Evolutionary conservation across 768 basidiomycete genomes (phyloP).

Genomic region (Boletus rufocinnamomeus): DNA sequence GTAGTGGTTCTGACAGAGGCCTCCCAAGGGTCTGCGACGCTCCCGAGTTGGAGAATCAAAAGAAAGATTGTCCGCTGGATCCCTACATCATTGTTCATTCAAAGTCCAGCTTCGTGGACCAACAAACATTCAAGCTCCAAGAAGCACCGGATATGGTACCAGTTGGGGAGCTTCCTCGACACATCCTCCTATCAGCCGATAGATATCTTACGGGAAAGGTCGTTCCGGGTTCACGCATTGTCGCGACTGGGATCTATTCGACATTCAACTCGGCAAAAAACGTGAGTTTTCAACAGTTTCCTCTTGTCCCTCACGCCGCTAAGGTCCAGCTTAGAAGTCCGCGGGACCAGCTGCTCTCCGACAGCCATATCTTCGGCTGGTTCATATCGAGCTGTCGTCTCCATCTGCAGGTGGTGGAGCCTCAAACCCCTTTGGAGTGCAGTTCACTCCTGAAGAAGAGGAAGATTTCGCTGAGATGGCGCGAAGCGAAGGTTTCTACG

Average conservation of each 20-base stretch:
- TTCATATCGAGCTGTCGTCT: constrained; percentile 89
- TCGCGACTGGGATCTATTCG: constrained; percentile 95
- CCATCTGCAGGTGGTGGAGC: constrained; percentile 70
- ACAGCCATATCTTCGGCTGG: constrained; percentile 90
- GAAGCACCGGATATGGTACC: constrained; percentile 99
- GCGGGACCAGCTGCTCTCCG: constrained; percentile 88
- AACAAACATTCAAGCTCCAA: constrained; percentile 95
- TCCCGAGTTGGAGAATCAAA: constrained; percentile 73
- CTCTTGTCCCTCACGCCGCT: background rate
- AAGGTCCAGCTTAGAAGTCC: constrained; percentile 53
- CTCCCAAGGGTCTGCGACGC: constrained; percentile 89
- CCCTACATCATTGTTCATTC: constrained; percentile 96
- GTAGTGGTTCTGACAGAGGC: constrained; percentile 80
- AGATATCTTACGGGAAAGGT: constrained; percentile 90
- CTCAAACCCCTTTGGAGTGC: constrained; percentile 82
- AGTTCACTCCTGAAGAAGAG: constrained; percentile 94
- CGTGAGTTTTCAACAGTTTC: constrained; percentile 43
- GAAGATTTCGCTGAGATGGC: constrained; percentile 95
- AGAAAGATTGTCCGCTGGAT: constrained; percentile 94
- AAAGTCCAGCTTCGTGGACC: constrained; percentile 92
- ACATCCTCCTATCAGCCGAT: constrained; percentile 91
- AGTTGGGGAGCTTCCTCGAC: constrained; percentile 94
- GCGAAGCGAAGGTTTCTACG: constrained; percentile 86
- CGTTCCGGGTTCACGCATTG: constrained; percentile 92
- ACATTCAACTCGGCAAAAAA: constrained; percentile 90